Base-by-base conservation (phyloP, 495 filamentous ascomycete genomes). In the Friedmanniomyces simplex region DNA sequence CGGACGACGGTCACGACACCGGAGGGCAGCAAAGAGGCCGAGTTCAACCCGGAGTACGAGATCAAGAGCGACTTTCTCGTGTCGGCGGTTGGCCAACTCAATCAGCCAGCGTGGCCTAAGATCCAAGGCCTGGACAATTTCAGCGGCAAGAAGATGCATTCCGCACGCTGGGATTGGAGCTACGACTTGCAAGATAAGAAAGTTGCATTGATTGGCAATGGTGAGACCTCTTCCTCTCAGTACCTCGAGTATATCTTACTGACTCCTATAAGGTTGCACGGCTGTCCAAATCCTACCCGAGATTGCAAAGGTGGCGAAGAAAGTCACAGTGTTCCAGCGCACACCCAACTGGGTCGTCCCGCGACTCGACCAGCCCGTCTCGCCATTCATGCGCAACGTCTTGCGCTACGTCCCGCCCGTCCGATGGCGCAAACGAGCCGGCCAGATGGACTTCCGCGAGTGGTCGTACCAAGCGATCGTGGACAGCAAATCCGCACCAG, bases 241-340 rank as follows among this genome's bases (percentile, higher is more conserved):
- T 25, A 39, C 24, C 28, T 18, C 30, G 0, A 34, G 16, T 43
- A 20, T 14, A 37, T 21, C 22, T 13, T 57, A 25, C 41, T 52
- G 50, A 50, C 42, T 3, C 30, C 2, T 26, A 13, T 12, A 72
- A 73, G 82, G 85, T 22, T 82, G 84, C 20, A 86, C 83, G 18
- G 79, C 79, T 11, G 83, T 80, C n/a, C 86, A 88, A 64, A 86
- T 88, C 60, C 74, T 85, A 22, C 83, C 85, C 14, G 78, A 77
- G 45, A 71, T 87, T 26, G 79, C 80, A 47, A 79, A 78, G 49
- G 58, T 77, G 6, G 75, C 77, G 45, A 67, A 76, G n/a, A 67
- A 75, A 12, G 68, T 86, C 5, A 81, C 78, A 0, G 77, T 86
- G 46, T 88, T 83, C 65, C 82, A 87, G 57, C 76, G 85, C 12